A percentile compares a stretch with the other conserved stretches of the same genome.
phyloP scores from a whole-genome alignment of 129 eudicot genomes.

The sunflower (Helianthus annuus) region HanXRQr2.0-SUNRISE NC_035434.2:154346425-154346924 shows the following conservation, averaged over 20 bases:
- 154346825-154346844: not conserved
- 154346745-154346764: conserved; percentile 83
- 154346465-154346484: conserved; percentile 74
- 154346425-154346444: conserved; percentile 86
- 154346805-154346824: conserved; percentile 15
- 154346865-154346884: not conserved
- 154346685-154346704: conserved; percentile 72
- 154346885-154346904: not conserved
- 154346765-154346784: conserved; percentile 95
- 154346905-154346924: too few species aligned
- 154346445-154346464: conserved; percentile 93
- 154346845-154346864: not conserved
- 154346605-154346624: conserved; percentile 86
- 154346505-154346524: not conserved
- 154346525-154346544: not conserved
- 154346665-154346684: conserved; percentile 76
- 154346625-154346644: conserved; percentile 87
- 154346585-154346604: conserved; percentile 87
- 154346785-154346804: conserved; percentile 96
- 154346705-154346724: conserved; percentile 92
- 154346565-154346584: conserved; percentile 85
- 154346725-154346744: conserved; percentile 94
- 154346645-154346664: conserved; percentile 81
- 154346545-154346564: conserved; percentile 61
- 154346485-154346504: conserved; percentile 3